Percentiles rank a stretch among this genome's conserved stretches.
phyloP scores from a whole-genome alignment of 2,329 filamentous ascomycete genomes.

The Harringtonia aguacate region DNA sequence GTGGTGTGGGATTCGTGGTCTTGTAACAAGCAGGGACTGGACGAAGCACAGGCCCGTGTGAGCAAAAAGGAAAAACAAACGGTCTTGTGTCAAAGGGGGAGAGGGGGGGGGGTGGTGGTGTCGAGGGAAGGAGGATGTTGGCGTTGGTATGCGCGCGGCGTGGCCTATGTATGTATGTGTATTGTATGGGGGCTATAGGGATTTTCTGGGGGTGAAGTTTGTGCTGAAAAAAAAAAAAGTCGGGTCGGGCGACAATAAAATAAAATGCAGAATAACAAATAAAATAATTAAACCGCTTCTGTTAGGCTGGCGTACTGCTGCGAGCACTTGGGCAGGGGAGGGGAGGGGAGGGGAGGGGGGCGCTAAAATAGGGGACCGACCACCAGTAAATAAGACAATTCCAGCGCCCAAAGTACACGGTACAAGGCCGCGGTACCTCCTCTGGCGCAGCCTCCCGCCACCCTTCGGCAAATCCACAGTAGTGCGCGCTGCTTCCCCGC shows the following conservation, averaged over 20 bases:
- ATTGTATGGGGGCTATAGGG: constrained; percentile 5
- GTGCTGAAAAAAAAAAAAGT: not conserved
- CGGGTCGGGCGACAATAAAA: constrained; percentile 1
- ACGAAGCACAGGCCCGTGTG: no score
- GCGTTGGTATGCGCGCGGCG: constrained; percentile 2
- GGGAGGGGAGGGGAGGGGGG: not conserved
- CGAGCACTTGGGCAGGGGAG: not conserved
- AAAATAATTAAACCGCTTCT: not conserved
- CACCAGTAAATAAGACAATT: not conserved
- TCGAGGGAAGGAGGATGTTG: not conserved
- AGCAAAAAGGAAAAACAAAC: no score
- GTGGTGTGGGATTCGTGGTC: no score
- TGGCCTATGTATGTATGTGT: constrained; percentile 4
- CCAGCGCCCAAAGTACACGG: no score
- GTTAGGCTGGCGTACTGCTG: no score
- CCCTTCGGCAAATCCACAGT: no score
- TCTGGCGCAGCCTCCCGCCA: no score
- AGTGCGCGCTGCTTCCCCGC: no score
- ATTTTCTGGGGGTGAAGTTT: constrained; percentile 5
- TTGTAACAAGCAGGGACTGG: no score
- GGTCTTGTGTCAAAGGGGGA: not conserved
- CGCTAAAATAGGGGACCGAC: constrained; percentile 5
- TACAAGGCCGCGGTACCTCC: no score
- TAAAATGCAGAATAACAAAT: not conserved
- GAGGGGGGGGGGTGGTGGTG: not conserved